These are phyloP conservation scores for Exsudoporus frostii DNA, from an alignment of 768 basidiomycete species.

Conservation along the genomic window DNA sequence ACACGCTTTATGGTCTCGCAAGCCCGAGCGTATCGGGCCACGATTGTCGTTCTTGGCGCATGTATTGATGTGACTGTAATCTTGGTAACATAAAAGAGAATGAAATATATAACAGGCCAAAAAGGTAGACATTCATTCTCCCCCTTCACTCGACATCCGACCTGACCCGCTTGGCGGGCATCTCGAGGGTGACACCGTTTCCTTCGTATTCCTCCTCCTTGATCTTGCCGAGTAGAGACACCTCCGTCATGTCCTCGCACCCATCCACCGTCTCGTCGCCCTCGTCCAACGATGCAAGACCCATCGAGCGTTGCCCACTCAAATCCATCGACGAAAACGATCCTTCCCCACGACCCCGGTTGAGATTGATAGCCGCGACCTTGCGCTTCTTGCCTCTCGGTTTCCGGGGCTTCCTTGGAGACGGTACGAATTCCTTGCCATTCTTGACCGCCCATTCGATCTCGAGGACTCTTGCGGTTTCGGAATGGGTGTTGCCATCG, in stretches of 20 bases:
- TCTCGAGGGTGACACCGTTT: constrained; percentile 12
- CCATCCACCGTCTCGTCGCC: constrained; percentile 35
- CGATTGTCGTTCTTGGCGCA: constrained; percentile 11
- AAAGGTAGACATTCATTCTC: neutral
- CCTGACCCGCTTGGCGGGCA: constrained; percentile 28
- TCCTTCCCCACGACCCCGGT: constrained; percentile 11
- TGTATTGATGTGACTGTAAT: constrained; percentile 24
- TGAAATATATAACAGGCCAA: neutral
- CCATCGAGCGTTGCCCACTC: constrained; percentile 14
- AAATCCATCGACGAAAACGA: constrained; percentile 8
- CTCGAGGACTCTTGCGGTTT: constrained; percentile 71
- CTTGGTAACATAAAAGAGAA: constrained; percentile 13
- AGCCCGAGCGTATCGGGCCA: neutral
- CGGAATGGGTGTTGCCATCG: neutral
- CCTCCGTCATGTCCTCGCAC: constrained; percentile 10
- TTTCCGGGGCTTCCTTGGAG: constrained; percentile 42
- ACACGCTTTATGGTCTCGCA: constrained; percentile 5
- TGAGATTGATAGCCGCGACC: constrained; percentile 19
- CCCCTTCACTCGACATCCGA: constrained; percentile 14
- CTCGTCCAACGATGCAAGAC: constrained; percentile 34
- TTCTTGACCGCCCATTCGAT: constrained; percentile 77
- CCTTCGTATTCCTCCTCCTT: constrained; percentile 32
- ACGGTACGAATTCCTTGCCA: constrained; percentile 55
- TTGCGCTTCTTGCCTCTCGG: constrained; percentile 34
- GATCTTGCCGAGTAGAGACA: constrained; percentile 12